A percentile compares a stretch with the other conserved stretches of the same genome.
phyloP scores from a whole-genome alignment of 768 basidiomycete genomes.

The Amanita thiersii region DNA sequence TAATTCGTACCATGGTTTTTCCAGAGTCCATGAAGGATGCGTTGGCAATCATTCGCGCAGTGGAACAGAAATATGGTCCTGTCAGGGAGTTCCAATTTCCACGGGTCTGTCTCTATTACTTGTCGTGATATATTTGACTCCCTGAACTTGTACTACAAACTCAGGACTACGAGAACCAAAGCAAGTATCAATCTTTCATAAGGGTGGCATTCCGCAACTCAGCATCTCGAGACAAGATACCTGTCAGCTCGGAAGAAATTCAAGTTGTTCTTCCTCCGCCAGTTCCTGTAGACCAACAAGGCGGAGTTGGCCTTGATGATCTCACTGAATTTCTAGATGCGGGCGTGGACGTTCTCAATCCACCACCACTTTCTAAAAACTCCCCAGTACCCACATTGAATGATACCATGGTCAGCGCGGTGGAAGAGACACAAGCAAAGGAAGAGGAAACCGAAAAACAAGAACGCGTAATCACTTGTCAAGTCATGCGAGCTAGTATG shows the following conservation, averaged over 20 bases:
- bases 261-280: slow-evolving; percentile 17
- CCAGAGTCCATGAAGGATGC: slow-evolving; percentile 41
- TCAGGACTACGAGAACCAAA: too few relatives aligned
- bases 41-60: slow-evolving; percentile 39
- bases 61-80: slow-evolving; percentile 49
- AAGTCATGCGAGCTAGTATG: background rate
- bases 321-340: slow-evolving; percentile 17
- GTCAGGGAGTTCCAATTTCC: slow-evolving; percentile 31
- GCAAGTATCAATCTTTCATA: slow-evolving; percentile 14
- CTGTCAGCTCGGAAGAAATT: slow-evolving; percentile 18
- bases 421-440: background rate
- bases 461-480: slow-evolving; percentile 4
- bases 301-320: slow-evolving; percentile 30
- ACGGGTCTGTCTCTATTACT: slow-evolving; percentile 24
- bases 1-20: slow-evolving; percentile 31
- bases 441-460: background rate
- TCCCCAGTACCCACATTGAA: background rate
- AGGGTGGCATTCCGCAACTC: slow-evolving; percentile 39
- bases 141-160: too few relatives aligned
- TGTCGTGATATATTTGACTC: too few relatives aligned
- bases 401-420: background rate
- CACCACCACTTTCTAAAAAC: background rate
- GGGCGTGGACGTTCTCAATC: slow-evolving; percentile 12
- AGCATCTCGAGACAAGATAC: slow-evolving; percentile 29
- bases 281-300: slow-evolving; percentile 13